Percentiles rank a stretch among this genome's conserved stretches.
These are phyloP conservation scores for Grosmannia huntii DNA, from an alignment of 2,329 filamentous ascomycete genomes.

Conservation along the genomic window DNA sequence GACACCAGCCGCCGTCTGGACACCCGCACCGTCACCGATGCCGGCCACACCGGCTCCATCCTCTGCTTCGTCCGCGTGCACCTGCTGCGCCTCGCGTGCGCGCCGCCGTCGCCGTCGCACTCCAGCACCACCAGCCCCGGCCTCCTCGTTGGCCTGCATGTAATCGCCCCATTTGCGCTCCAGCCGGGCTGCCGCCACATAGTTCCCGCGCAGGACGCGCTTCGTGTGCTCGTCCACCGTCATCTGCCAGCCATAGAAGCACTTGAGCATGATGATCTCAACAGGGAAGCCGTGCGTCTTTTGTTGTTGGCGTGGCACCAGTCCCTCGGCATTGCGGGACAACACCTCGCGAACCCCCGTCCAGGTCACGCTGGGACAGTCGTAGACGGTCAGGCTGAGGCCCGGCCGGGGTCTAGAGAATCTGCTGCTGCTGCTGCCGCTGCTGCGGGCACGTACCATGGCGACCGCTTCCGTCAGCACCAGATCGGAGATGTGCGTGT, in stretches of 20 bases:
- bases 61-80: slow-evolving; percentile 72
- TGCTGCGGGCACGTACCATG: slow-evolving; percentile 55
- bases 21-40: slow-evolving; percentile 37
- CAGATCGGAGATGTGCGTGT: slow-evolving; percentile 80
- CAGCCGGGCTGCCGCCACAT: slow-evolving; percentile 60
- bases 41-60: slow-evolving; percentile 27
- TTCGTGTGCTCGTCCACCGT: slow-evolving; percentile 91
- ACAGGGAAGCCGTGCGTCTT: slow-evolving; percentile 40
- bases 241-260: slow-evolving; percentile 90
- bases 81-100: slow-evolving; percentile 66
- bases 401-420: slow-evolving; percentile 41
- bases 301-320: slow-evolving; percentile 25
- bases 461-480: slow-evolving; percentile 72
- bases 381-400: slow-evolving; percentile 71
- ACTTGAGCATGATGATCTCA: slow-evolving; percentile 77
- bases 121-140: slow-evolving; percentile 53
- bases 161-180: slow-evolving; percentile 89
- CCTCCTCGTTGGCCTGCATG: slow-evolving; percentile 86
- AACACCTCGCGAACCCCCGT: slow-evolving; percentile 78
- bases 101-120: slow-evolving; percentile 59
- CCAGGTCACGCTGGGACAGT: slow-evolving; percentile 89
- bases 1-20: slow-evolving; percentile 51
- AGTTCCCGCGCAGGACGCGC: slow-evolving; percentile 66
- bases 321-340: slow-evolving; percentile 68
- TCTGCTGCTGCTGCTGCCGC: background rate